These are phyloP conservation scores for Lolium rigidum DNA, from an alignment of 176 grass and related monocot species.

Conservation along the genomic window DNA sequence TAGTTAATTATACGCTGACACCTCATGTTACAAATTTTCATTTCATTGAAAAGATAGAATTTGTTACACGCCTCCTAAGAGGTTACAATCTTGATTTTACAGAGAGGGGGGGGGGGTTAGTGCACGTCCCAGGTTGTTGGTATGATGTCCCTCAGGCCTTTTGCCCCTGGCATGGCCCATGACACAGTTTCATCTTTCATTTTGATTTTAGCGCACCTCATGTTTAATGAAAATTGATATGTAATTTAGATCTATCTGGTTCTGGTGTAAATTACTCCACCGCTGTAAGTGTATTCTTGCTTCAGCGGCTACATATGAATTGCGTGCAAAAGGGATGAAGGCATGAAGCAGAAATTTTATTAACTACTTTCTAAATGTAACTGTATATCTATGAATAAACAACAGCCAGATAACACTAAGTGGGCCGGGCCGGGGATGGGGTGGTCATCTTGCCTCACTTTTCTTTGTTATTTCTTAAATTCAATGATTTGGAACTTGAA, in stretches of 20 bases:
- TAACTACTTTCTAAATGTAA: neutral
- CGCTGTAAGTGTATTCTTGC: neutral
- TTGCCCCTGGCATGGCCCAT: too few species aligned
- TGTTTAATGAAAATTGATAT: neutral
- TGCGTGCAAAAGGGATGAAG: neutral
- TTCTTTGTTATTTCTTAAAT: slow-evolving; percentile 2
- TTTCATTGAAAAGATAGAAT: too few species aligned
- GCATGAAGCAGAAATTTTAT: neutral
- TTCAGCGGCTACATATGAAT: neutral
- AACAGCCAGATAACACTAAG: neutral
- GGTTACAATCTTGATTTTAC: too few species aligned
- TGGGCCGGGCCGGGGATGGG: neutral
- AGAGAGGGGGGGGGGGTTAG: too few species aligned
- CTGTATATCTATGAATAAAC: neutral
- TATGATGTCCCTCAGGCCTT: too few species aligned
- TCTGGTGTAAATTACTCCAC: slow-evolving; percentile 17
- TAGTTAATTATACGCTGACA: neutral
- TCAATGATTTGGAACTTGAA: slow-evolving; percentile 10
- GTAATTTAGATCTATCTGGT: slow-evolving; percentile 9
- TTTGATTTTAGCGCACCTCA: neutral
- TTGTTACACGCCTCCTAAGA: too few species aligned
- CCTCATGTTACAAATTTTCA: neutral
- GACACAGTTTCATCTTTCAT: too few species aligned
- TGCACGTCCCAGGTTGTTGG: too few species aligned
- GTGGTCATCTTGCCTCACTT: neutral